Evolutionary conservation across 2,329 filamentous ascomycete genomes (phyloP).

Genomic region (Pseudogymnoascus sp.): DNA sequence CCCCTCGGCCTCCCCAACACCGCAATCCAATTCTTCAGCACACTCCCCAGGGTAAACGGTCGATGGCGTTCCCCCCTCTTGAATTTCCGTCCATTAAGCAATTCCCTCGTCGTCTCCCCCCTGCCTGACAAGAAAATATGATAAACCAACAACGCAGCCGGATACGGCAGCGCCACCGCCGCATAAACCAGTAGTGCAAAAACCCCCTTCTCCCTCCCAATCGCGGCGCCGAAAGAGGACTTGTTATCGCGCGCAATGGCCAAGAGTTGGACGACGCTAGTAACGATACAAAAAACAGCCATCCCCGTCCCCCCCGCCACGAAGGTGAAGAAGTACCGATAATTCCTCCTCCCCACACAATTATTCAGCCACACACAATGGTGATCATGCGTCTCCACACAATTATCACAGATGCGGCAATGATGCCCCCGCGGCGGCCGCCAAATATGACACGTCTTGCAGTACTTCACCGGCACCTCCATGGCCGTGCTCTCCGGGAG

Average conservation of each 20-base stretch:
- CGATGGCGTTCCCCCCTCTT: conserved; percentile 83
- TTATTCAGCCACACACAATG: conserved; percentile 99
- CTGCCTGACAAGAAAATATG: conserved; percentile 86
- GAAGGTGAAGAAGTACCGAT: conserved; percentile 95
- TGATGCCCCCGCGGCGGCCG: conserved; percentile 91
- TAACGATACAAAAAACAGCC: conserved; percentile 28
- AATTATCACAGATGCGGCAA: conserved; percentile 94
- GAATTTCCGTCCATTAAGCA: conserved; percentile 94
- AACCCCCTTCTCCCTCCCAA: conserved; percentile 45
- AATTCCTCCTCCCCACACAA: conserved; percentile 92
- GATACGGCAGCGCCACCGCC: conserved; percentile 68
- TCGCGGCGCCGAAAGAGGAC: conserved; percentile 37
- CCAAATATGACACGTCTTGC: conserved; percentile 97
- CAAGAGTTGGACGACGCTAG: background rate
- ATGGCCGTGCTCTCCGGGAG: conserved; percentile 72
- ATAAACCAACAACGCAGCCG: conserved; percentile 75
- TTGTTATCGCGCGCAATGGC: background rate
- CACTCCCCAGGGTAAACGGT: conserved; percentile 74
- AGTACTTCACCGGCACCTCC: conserved; percentile 98
- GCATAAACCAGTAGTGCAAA: conserved; percentile 88
- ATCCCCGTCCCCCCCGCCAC: conserved; percentile 73
- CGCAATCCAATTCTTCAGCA: conserved; percentile 70
- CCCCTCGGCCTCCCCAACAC: conserved; percentile 78
- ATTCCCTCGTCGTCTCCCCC: conserved; percentile 93
- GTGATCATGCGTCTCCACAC: conserved; percentile 93